phyloP scores from a whole-genome alignment of 139 green algal species.

The Chlamydomonas sp. region DNA sequence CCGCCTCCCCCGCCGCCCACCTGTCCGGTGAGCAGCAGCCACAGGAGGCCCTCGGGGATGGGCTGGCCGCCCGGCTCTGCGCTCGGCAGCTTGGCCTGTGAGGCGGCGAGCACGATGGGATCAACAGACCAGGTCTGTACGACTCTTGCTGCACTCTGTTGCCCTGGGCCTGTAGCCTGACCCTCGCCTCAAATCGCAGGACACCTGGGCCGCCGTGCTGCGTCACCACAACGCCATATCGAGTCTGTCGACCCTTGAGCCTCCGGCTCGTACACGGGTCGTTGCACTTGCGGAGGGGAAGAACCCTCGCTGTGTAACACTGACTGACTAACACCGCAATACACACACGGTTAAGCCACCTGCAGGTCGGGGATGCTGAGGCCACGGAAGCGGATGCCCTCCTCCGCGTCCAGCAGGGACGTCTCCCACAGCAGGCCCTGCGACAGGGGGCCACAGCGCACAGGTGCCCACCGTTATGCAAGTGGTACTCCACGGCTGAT shows the following conservation, averaged over 20 bases:
- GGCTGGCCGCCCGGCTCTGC: constrained; percentile 86
- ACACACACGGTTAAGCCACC: constrained; percentile 29
- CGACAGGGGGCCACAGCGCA: background rate
- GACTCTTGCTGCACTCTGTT: background rate
- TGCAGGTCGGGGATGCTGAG: constrained; percentile 95
- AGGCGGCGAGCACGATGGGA: background rate
- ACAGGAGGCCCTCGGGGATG: constrained; percentile 96
- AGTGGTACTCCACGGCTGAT: background rate
- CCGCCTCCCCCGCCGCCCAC: constrained; percentile 36
- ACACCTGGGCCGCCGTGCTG: too few species aligned
- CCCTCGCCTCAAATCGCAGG: too few species aligned
- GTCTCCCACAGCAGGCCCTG: constrained; percentile 98
- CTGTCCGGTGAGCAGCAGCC: constrained; percentile 96
- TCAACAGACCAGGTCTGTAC: background rate
- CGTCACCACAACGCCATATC: too few species aligned
- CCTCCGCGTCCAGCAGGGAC: constrained; percentile 94
- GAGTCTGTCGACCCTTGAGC: too few species aligned
- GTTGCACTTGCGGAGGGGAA: too few species aligned
- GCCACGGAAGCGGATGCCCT: constrained; percentile 97
- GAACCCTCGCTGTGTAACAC: too few species aligned
- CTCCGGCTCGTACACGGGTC: too few species aligned
- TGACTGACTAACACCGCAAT: too few species aligned
- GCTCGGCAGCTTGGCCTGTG: constrained; percentile 83
- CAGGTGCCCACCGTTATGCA: background rate
- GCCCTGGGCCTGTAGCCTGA: too few species aligned